A percentile compares a stretch with the other conserved stretches of the same genome.
phyloP scores from a whole-genome alignment of 2,329 filamentous ascomycete genomes.

The Colletotrichum sp. region DNA sequence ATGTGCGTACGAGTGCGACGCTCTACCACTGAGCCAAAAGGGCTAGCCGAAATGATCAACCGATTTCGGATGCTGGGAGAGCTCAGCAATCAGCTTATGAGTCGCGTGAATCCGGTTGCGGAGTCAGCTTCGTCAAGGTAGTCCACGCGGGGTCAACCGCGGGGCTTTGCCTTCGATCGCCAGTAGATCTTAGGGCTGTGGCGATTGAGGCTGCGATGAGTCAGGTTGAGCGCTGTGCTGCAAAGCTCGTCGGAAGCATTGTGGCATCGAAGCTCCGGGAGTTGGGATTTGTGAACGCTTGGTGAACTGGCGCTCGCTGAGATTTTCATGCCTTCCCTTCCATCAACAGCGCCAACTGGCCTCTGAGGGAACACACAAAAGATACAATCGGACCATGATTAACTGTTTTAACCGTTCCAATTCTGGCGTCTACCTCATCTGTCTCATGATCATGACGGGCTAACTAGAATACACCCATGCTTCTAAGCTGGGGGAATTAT shows the following conservation, averaged over 20 bases:
- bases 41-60: neutral
- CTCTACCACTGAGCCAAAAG: constrained; percentile 23
- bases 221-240: neutral
- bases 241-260: neutral
- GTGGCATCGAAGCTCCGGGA: neutral
- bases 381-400: neutral
- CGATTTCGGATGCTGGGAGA: accelerated
- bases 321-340: too few species aligned
- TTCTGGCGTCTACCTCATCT: constrained; percentile 43
- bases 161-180: neutral
- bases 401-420: constrained; percentile 21
- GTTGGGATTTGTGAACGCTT: neutral
- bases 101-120: accelerated
- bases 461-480: constrained; percentile 46
- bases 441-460: constrained; percentile 44
- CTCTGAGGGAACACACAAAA: too few species aligned
- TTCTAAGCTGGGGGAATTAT: constrained; percentile 37
- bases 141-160: neutral
- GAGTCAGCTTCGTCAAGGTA: neutral
- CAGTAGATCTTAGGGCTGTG: neutral
- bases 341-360: too few species aligned
- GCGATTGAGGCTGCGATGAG: neutral
- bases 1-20: constrained; percentile 17
- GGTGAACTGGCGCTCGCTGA: neutral
- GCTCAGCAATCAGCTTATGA: neutral